Conservation (phyloP, 2,329 filamentous ascomycete species). For the Myriosclerotinia duriaeana region DNA sequence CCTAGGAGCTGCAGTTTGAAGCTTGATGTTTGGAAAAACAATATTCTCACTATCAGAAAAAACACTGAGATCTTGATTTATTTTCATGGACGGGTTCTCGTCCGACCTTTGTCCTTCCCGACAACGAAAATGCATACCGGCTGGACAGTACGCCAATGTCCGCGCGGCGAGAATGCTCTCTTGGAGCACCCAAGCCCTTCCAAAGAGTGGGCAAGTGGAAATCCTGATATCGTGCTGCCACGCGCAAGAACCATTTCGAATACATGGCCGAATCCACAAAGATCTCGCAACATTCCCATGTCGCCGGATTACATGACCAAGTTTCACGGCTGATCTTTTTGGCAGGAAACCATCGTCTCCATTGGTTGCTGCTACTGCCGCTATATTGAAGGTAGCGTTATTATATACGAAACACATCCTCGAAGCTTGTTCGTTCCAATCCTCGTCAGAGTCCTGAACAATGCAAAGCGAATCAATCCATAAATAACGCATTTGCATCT, state of each 20-base stretch:
- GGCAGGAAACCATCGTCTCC: not conserved
- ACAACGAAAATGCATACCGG: conserved; percentile 5
- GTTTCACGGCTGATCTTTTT: not conserved
- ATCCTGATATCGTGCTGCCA: not conserved
- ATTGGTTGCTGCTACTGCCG: not conserved
- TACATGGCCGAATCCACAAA: conserved; percentile 6
- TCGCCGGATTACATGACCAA: not conserved
- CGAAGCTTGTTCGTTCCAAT: not conserved
- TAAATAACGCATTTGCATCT: not conserved
- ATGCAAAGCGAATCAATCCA: conserved; percentile 12
- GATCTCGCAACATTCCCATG: not conserved
- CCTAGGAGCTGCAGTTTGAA: not conserved
- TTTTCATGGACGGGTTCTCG: not conserved
- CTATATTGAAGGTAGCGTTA: not conserved
- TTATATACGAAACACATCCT: conserved; percentile 12
- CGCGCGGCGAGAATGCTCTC: conserved; percentile 8
- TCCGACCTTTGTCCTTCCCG: not conserved
- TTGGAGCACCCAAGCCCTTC: conserved; percentile 8
- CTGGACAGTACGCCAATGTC: not conserved
- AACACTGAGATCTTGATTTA: not conserved
- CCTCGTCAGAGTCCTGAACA: not conserved
- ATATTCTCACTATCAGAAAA: not conserved
- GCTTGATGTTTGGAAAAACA: not conserved
- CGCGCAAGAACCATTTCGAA: not conserved
- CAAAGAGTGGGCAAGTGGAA: not conserved